phyloP scores from a whole-genome alignment of 192 early-diverging fungal species.

The Podila horticola region DNA sequence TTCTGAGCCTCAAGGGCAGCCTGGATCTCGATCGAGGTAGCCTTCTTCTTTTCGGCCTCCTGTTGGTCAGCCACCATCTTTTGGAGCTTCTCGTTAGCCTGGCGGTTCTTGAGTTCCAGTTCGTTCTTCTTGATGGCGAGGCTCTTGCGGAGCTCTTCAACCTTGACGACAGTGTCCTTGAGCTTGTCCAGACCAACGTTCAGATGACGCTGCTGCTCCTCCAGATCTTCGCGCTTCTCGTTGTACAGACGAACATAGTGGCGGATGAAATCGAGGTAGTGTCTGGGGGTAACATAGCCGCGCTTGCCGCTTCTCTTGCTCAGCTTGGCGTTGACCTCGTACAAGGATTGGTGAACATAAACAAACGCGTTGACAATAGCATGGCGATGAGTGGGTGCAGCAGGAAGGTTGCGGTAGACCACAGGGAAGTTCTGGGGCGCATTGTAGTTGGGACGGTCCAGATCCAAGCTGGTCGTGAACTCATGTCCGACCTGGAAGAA shows the following conservation, averaged over 20 bases:
- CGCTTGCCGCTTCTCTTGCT: slow-evolving; percentile 81
- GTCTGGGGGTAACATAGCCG: slow-evolving; percentile 95
- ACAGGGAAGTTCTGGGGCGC: slow-evolving; percentile 81
- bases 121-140: slow-evolving; percentile 88
- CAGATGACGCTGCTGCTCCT: slow-evolving; percentile 98
- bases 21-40: slow-evolving; percentile 82
- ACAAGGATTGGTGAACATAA: slow-evolving; percentile 90
- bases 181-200: slow-evolving; percentile 98
- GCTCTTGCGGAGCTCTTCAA: slow-evolving; percentile 90
- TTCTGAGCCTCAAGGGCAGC: slow-evolving; percentile 79
- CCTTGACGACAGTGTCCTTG: slow-evolving; percentile 93
- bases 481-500: slow-evolving; percentile 99
- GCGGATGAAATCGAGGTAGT: slow-evolving; percentile 97
- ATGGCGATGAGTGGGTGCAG: slow-evolving; percentile 83
- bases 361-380: slow-evolving; percentile 93
- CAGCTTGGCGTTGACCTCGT: slow-evolving; percentile 86
- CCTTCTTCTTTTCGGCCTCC: slow-evolving; percentile 91
- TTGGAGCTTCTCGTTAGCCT: slow-evolving; percentile 96
- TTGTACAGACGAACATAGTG: slow-evolving; percentile 91
- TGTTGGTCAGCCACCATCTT: slow-evolving; percentile 96
- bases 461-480: slow-evolving; percentile 90
- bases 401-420: slow-evolving; percentile 74
- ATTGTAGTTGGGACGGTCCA: slow-evolving; percentile 76
- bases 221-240: slow-evolving; percentile 93
- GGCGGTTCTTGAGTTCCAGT: slow-evolving; percentile 85